Evolutionary conservation across 2,329 filamentous ascomycete genomes (phyloP).

Genomic region (Diaporthe australafricana): DNA sequence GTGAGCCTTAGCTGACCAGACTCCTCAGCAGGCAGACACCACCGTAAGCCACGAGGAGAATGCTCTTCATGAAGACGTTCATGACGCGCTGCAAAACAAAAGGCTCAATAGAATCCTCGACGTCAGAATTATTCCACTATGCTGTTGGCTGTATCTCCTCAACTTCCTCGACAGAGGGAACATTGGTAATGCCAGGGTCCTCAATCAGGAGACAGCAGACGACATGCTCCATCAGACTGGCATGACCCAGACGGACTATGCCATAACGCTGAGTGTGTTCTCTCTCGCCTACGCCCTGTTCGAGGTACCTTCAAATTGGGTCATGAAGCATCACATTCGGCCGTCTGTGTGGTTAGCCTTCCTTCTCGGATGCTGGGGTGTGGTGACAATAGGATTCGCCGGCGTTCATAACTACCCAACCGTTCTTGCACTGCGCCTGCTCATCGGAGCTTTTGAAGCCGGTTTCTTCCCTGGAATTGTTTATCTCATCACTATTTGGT

Average conservation of each 20-base stretch:
- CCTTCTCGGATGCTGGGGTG: conserved; percentile 47
- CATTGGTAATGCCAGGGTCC: conserved; percentile 47
- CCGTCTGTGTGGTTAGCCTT: conserved; percentile 42
- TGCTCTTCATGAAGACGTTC: neutral
- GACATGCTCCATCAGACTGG: conserved; percentile 38
- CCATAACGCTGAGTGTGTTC: conserved; percentile 39
- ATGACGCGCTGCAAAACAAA: conserved; percentile 23
- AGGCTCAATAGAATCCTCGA: conserved; percentile 42
- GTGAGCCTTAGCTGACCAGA: neutral
- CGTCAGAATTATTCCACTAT: conserved; percentile 41
- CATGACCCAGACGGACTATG: conserved; percentile 23
- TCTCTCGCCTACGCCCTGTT: conserved; percentile 48
- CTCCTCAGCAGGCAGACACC: neutral
- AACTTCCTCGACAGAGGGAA: conserved; percentile 45
- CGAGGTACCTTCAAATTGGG: conserved; percentile 46
- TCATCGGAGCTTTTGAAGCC: conserved; percentile 51
- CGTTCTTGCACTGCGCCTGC: conserved; percentile 44
- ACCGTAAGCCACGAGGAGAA: conserved; percentile 1
- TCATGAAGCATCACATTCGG: conserved; percentile 47
- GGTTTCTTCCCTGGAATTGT: conserved; percentile 48
- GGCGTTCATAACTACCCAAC: conserved; percentile 45
- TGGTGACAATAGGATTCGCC: conserved; percentile 41
- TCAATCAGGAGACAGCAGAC: conserved; percentile 47
- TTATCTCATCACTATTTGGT: conserved; percentile 50
- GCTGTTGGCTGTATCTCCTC: conserved; percentile 43